Base-by-base conservation (phyloP, 2,329 filamentous ascomycete species). In the Endocalyx cinctus region DNA sequence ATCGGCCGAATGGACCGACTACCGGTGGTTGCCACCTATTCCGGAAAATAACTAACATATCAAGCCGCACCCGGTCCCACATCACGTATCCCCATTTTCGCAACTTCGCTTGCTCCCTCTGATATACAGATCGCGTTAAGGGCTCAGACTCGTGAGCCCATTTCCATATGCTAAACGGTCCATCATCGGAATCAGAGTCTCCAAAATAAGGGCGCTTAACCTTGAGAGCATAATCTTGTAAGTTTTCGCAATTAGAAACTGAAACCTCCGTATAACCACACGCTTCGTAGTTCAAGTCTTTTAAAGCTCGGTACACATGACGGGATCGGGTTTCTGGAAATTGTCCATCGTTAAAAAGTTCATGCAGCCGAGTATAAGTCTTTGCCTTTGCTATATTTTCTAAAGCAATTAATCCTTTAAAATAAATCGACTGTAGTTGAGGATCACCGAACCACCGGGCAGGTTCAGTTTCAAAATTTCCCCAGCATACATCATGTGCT, bases 111-210 rank as follows among this genome's bases (percentile, higher is more conserved):
- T 29, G 33, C n/a, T 22, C 26, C 19, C 19, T 17, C 18, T 34
- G 33, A 25, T 29, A 29, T 17, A 34, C 27, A 25, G 33, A 29
- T 25, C 27, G 33, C n/a, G 26, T 17, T 27, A 34, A 29, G 19
- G 27, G 19, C 30, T 17, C 25, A 18, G 26, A 18, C 33, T 25
- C 26, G 27, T 34, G 27, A 34, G 33, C 33, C 33, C 33, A 34
- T 22, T 29, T 34, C 33, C 33, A 34, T 29, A 29, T 18, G 18
- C 20, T 29, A 17, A 34, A 34, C 14, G 33, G 33, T 17, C 27
- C 33, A 34, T 29, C 33, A 34, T 34, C 33, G 33, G n/a, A n/a
- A n/a, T n/a, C n/a, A n/a, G 27, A 22, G 26, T 34, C 33, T 34
- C 30, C 33, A 29, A 35, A 35, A 35, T 35, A 35, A 27, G 27